These are phyloP conservation scores for Laguncularia racemosa DNA, from an alignment of 345 rosid species.

Conservation along the genomic window DNA sequence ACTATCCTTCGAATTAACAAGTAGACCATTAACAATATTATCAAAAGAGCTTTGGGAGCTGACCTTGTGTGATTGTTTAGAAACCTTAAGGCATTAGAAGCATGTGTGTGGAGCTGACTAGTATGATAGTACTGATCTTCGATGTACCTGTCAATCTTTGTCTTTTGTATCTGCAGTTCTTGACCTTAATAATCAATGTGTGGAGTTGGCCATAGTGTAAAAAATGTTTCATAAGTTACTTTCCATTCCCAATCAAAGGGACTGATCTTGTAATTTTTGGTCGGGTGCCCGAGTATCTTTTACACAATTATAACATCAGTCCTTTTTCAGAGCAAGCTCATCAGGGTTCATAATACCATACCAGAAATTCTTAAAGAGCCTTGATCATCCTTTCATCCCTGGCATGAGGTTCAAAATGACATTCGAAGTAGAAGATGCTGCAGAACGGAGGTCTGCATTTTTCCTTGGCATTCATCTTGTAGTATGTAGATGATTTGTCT, in stretches of 20 bases:
- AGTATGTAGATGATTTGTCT: neutral
- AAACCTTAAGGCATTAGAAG: no score
- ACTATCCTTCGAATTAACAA: no score
- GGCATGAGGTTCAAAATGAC: constrained; percentile 92
- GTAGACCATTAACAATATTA: no score
- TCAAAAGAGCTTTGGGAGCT: no score
- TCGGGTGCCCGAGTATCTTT: no score
- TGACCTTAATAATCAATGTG: no score
- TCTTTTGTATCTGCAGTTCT: neutral
- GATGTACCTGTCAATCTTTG: neutral
- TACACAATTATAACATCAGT: neutral
- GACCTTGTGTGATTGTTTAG: no score
- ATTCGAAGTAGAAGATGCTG: constrained; percentile 83
- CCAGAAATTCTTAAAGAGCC: constrained; percentile 68
- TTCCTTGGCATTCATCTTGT: constrained; percentile 2
- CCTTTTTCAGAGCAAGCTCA: constrained; percentile 46
- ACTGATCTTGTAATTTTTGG: no score
- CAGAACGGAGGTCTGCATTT: constrained; percentile 68
- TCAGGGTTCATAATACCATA: constrained; percentile 72
- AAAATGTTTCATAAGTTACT: neutral
- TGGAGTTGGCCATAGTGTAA: neutral
- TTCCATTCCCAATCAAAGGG: no score
- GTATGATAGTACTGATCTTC: no score
- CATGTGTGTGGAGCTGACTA: no score
- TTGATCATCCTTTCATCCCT: constrained; percentile 47